phyloP scores from a whole-genome alignment of 2,329 filamentous ascomycete genomes.

The Didymellaceae sp. region DNA sequence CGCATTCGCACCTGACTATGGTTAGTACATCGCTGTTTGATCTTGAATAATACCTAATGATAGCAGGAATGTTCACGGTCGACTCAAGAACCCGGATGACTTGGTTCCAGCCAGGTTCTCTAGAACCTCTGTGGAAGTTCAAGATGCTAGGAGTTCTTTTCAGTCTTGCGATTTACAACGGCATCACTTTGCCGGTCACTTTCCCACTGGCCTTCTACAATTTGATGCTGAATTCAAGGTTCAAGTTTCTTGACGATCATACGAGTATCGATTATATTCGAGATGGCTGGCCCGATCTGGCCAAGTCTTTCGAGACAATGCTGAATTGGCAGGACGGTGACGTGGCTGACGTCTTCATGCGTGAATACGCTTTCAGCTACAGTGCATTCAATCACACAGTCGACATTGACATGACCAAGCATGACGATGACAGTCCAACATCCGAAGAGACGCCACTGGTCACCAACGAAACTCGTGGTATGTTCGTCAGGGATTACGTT shows the following conservation, averaged over 20 bases:
- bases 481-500: slow-evolving; percentile 85
- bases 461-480: slow-evolving; percentile 77
- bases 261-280: slow-evolving; percentile 70
- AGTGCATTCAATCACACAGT: slow-evolving; percentile 62
- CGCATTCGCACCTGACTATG: slow-evolving; percentile 78
- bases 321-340: slow-evolving; percentile 81
- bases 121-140: slow-evolving; percentile 87
- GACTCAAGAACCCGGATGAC: slow-evolving; percentile 78
- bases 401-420: slow-evolving; percentile 60
- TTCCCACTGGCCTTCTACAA: slow-evolving; percentile 87
- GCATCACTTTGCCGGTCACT: slow-evolving; percentile 85
- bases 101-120: slow-evolving; percentile 85
- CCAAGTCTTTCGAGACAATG: slow-evolving; percentile 74
- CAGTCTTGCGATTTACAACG: slow-evolving; percentile 90
- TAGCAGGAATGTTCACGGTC: slow-evolving; percentile 72
- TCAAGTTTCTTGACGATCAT: slow-evolving; percentile 57
- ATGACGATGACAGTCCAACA: not conserved
- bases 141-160: slow-evolving; percentile 88
- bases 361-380: slow-evolving; percentile 86
- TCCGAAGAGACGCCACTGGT: slow-evolving; percentile 71
- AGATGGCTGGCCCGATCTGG: slow-evolving; percentile 89
- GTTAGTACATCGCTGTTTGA: slow-evolving; percentile 46
- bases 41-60: slow-evolving; percentile 16
- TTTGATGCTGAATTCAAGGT: slow-evolving; percentile 73
- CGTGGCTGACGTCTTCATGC: slow-evolving; percentile 80